phyloP scores from a whole-genome alignment of 2,329 filamentous ascomycete species.

The Lecanicillium sp. region DNA sequence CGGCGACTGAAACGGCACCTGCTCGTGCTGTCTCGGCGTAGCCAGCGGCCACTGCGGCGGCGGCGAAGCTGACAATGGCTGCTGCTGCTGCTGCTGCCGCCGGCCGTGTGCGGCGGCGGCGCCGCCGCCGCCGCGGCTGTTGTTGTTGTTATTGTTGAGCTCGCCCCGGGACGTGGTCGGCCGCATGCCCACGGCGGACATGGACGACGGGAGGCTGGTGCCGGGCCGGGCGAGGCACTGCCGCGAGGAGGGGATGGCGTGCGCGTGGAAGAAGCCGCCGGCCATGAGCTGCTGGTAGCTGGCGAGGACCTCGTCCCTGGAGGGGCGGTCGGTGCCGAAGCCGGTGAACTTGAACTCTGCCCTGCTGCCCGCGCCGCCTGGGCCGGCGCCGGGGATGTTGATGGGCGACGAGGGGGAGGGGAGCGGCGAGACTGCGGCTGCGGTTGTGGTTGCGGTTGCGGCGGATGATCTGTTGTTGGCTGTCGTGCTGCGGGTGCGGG shows the following conservation, averaged over 20 bases:
- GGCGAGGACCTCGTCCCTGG: constrained; percentile 46
- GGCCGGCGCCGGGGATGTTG: background rate
- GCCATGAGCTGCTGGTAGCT: constrained; percentile 53
- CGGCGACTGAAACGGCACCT: constrained; percentile 25
- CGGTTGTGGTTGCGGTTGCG: too few relatives aligned
- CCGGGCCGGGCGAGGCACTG: constrained; percentile 28
- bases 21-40: constrained; percentile 19
- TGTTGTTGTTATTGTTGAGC: background rate
- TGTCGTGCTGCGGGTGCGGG: constrained; percentile 10
- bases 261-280: constrained; percentile 52
- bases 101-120: constrained; percentile 14
- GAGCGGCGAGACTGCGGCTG: too few relatives aligned
- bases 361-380: background rate
- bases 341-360: constrained; percentile 1
- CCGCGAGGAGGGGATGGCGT: constrained; percentile 52
- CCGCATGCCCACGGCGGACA: background rate
- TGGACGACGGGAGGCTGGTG: constrained; percentile 17
- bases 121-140: background rate
- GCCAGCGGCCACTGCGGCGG: constrained; percentile 20
- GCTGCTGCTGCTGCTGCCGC: constrained; percentile 8
- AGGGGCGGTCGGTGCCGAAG: constrained; percentile 23
- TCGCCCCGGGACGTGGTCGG: background rate
- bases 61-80: constrained; percentile 7
- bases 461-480: constrained; percentile 13
- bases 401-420: too few relatives aligned